Percentiles rank a stretch among this genome's conserved stretches.
phyloP scores from a whole-genome alignment of 129 eudicot genomes.

The Arctium minus region DNA sequence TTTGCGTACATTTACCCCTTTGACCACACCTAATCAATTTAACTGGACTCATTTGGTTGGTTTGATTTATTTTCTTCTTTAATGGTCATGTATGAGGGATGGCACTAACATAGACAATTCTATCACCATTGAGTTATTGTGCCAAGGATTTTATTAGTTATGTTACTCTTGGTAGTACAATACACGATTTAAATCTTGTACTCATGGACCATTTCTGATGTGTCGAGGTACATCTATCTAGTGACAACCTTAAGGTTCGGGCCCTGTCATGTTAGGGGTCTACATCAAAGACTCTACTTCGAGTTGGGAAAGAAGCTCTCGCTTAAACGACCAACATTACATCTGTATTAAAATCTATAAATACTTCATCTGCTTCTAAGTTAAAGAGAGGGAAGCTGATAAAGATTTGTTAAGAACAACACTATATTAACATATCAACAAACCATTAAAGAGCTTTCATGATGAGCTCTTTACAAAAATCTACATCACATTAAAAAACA shows the following conservation, averaged over 20 bases:
- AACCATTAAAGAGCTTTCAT: background rate
- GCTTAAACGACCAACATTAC: background rate
- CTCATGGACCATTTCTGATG: background rate
- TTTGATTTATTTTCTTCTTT: too few species aligned
- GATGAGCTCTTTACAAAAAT: background rate
- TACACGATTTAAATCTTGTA: background rate
- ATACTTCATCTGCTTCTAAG: background rate
- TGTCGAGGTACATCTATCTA: too few species aligned
- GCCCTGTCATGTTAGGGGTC: background rate
- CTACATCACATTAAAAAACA: constrained; percentile 3
- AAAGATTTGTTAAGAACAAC: background rate
- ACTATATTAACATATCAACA: constrained; percentile 3
- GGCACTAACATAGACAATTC: too few species aligned
- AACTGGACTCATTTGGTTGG: too few species aligned
- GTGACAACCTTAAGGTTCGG: too few species aligned
- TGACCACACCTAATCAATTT: too few species aligned
- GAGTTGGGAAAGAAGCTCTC: background rate
- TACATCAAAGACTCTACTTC: background rate
- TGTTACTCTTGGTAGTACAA: background rate
- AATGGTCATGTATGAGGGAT: too few species aligned
- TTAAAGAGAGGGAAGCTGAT: background rate
- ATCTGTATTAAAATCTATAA: background rate
- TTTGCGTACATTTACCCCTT: too few species aligned
- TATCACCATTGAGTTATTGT: too few species aligned
- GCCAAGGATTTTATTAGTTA: background rate